Percentiles rank a stretch among this genome's conserved stretches.
Conservation (phyloP, 2,329 filamentous ascomycete genomes). For the Amesomyces nigricolor region DNA sequence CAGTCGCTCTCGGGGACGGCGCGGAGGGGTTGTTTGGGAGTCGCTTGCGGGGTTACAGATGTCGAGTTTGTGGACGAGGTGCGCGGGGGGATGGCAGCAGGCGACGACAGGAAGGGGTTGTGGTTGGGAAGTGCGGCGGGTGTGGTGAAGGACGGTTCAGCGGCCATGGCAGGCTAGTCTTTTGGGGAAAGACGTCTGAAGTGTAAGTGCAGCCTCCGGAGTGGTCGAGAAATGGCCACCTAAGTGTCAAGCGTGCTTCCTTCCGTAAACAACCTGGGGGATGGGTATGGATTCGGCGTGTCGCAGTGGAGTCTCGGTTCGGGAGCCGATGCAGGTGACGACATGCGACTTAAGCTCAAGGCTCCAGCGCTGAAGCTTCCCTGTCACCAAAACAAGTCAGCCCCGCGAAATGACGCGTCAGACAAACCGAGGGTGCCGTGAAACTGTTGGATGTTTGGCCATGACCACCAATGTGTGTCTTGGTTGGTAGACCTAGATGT, state of each 20-base stretch:
- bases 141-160: conserved; percentile 17
- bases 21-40: conserved; percentile 41
- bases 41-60: conserved; percentile 26
- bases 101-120: conserved; percentile 42
- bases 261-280: not conserved
- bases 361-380: not conserved
- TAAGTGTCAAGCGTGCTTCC: not conserved
- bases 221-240: not conserved
- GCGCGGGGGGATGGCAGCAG: conserved; percentile 65
- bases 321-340: conserved; percentile 16
- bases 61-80: conserved; percentile 57
- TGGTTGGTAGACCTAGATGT: too few relatives aligned
- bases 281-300: conserved; percentile 1
- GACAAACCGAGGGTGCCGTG: not conserved
- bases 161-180: conserved; percentile 22
- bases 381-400: not conserved
- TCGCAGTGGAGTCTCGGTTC: conserved; percentile 10
- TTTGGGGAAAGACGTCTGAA: conserved; percentile 18
- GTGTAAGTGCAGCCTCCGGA: conserved; percentile 20
- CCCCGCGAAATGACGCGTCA: not conserved
- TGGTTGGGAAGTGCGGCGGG: conserved; percentile 20
- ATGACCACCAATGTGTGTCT: too few relatives aligned
- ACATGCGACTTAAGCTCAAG: conserved; percentile 12
- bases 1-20: conserved; percentile 58
- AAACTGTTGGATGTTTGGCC: too few relatives aligned